Evolutionary conservation across 2,329 filamentous ascomycete species (phyloP).

Genomic region (Hypoxylon sp.): DNA sequence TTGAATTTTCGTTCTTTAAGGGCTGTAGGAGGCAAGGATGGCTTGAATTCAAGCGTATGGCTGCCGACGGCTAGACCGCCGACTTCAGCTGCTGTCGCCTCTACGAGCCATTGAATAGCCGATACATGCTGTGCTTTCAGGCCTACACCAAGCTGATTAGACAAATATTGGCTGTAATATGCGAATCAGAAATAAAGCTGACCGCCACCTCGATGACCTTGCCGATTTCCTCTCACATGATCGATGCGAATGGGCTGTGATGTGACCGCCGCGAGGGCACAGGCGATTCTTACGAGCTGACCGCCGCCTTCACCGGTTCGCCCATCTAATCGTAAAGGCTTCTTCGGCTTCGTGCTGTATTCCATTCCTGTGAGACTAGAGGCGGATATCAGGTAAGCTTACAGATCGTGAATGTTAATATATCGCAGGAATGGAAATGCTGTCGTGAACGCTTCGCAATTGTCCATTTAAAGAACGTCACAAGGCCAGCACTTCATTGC

Average conservation of each 20-base stretch:
- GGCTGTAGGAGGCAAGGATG: constrained; percentile 55
- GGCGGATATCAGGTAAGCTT: neutral
- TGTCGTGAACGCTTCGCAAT: neutral
- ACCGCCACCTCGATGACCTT: constrained; percentile 52
- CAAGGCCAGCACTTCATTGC: neutral
- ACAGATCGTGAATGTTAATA: neutral
- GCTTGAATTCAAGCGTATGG: constrained; percentile 62
- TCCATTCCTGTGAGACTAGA: neutral
- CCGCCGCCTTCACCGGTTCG: constrained; percentile 71
- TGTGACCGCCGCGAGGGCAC: constrained; percentile 68
- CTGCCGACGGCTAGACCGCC: constrained; percentile 65
- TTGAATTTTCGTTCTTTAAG: constrained; percentile 59
- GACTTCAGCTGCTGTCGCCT: constrained; percentile 64
- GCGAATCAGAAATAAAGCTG: constrained; percentile 7
- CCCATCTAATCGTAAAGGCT: constrained; percentile 64
- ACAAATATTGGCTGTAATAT: constrained; percentile 14
- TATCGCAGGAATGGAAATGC: neutral
- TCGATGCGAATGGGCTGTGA: constrained; percentile 65
- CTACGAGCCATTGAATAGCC: constrained; percentile 66
- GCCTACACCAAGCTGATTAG: constrained; percentile 54
- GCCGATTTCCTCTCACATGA: constrained; percentile 68
- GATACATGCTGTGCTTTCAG: constrained; percentile 72
- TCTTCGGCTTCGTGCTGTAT: constrained; percentile 31
- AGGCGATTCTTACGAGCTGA: constrained; percentile 69
- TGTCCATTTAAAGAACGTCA: constrained; percentile 7